Base-by-base conservation (phyloP, 257 asterid genomes). In the Ilex asprella region DNA sequence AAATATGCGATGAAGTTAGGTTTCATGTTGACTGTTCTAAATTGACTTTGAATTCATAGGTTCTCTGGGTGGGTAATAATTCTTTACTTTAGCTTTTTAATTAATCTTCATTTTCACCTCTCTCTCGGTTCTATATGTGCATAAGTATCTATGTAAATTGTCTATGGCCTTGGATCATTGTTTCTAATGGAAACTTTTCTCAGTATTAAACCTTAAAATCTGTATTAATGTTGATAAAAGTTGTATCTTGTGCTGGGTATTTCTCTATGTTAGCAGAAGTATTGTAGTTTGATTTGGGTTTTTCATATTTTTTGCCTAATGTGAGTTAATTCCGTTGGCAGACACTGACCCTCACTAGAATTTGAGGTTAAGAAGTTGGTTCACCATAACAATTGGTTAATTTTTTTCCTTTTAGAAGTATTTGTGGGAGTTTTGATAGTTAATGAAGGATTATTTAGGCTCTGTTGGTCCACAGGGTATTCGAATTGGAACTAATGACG, bases 401-500 rank as follows among this genome's bases (percentile, higher is more conserved):
- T 41, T 27, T 30, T 55, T 55, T 12, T 43, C 39, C 51, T 16
- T 58, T 56, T 39, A 55, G 65, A 54, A 27, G 30, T 30, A 16
- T 58, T 16, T 27, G 30, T 57, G 46, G 39, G 11, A 60, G 9
- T 30, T 32, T 8, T 16, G 43, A 39, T 46, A 21, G 53, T 60
- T 30, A 55, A 16, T 61, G 50, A 2, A n/a, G 52, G 47, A 6
- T 30, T 35, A 14, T 4, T 10, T 46, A 2, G 52, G 13, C 2
- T 41, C 47, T 10, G n/a, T 0, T 46, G n/a, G n/a, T 10, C 52
- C 6, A 46, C 52, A 46, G 52, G 14, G n/a, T 46, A 46, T 2
- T 46, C 3, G n/a, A 46, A 43, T 64, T 60, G 31, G 54, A 70
- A 76, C 59, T 31, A 91, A 35, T 91, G 98, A 87, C 95, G 70